Conservation (phyloP, 305 asterid genomes). For the Rubia occidens region DNA sequence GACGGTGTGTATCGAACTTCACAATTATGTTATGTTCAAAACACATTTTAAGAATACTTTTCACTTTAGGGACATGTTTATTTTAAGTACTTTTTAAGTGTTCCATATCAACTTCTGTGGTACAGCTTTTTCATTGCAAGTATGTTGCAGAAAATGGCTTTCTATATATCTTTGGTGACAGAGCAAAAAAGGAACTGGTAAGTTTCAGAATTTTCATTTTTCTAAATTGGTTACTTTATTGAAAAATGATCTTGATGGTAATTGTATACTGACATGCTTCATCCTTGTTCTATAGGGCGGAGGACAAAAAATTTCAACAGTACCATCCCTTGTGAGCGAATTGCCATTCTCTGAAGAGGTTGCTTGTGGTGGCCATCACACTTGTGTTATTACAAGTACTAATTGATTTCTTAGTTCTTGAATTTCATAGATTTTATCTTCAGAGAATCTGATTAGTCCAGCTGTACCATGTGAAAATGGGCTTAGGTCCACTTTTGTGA, state of each 20-base stretch:
- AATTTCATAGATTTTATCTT: not conserved
- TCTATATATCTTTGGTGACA: constrained; percentile 79
- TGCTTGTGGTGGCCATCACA: constrained; percentile 96
- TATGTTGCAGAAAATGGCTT: constrained; percentile 60
- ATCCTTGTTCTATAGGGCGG: constrained; percentile 44
- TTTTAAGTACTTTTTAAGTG: not conserved
- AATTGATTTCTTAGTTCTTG: constrained; percentile 11
- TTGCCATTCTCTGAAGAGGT: constrained; percentile 62
- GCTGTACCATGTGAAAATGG: not conserved
- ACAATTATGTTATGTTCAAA: not conserved
- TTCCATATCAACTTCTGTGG: constrained; percentile 16
- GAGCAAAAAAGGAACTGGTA: constrained; percentile 67
- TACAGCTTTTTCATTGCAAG: constrained; percentile 22
- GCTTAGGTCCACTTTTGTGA: not conserved
- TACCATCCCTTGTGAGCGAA: constrained; percentile 45
- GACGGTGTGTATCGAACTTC: not conserved
- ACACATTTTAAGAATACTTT: not conserved
- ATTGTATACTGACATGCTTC: constrained; percentile 12
- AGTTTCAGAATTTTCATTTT: not conserved
- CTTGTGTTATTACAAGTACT: constrained; percentile 76
- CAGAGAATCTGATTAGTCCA: not conserved
- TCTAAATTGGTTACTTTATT: not conserved
- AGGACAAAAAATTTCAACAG: constrained; percentile 47
- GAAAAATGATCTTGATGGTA: not conserved
- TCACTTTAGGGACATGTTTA: not conserved